Percentiles rank a stretch among this genome's conserved stretches.
These are phyloP conservation scores for Hypoxylon crocopeplum DNA, from an alignment of 495 filamentous ascomycete genomes.

Conservation along the genomic window DNA sequence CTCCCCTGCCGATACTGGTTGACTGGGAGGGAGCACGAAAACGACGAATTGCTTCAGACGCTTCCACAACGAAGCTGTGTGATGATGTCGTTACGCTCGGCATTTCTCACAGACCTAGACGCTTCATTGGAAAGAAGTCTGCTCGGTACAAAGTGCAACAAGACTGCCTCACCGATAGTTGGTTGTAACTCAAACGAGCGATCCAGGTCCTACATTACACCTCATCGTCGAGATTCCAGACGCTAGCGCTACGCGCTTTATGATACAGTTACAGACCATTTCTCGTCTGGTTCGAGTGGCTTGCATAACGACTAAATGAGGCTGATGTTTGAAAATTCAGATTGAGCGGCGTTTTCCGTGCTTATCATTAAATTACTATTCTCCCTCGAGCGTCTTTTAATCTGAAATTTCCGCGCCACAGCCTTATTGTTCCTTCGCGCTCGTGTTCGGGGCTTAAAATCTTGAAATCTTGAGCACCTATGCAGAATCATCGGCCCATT, in stretches of 20 bases:
- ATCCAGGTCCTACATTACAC: not conserved
- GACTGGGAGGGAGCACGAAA: not conserved
- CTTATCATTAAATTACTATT: not conserved
- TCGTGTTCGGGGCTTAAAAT: too few species aligned
- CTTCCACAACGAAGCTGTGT: slow-evolving; percentile 18
- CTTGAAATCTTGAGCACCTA: too few species aligned
- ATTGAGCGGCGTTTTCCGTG: slow-evolving; percentile 16
- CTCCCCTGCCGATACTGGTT: not conserved
- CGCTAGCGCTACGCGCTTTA: not conserved
- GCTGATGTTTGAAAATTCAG: slow-evolving; percentile 8
- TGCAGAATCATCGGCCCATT: not conserved
- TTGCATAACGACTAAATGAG: slow-evolving; percentile 29
- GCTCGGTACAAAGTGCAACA: not conserved
- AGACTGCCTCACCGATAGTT: not conserved
- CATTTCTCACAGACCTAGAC: slow-evolving; percentile 1
- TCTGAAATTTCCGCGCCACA: slow-evolving; percentile 1
- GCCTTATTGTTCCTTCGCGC: too few species aligned
- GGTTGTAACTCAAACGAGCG: not conserved
- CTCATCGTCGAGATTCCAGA: too few species aligned
- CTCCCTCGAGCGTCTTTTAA: not conserved
- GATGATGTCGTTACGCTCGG: slow-evolving; percentile 11
- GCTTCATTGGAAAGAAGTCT: not conserved
- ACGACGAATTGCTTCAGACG: slow-evolving; percentile 13
- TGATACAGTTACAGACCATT: not conserved
- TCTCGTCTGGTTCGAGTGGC: slow-evolving; percentile 4